Evolutionary conservation across 805 yeast genomes (phyloP), one percentile per base, ranked within the genome.

Genomic region (Gaillardinia entomophila): DNA sequence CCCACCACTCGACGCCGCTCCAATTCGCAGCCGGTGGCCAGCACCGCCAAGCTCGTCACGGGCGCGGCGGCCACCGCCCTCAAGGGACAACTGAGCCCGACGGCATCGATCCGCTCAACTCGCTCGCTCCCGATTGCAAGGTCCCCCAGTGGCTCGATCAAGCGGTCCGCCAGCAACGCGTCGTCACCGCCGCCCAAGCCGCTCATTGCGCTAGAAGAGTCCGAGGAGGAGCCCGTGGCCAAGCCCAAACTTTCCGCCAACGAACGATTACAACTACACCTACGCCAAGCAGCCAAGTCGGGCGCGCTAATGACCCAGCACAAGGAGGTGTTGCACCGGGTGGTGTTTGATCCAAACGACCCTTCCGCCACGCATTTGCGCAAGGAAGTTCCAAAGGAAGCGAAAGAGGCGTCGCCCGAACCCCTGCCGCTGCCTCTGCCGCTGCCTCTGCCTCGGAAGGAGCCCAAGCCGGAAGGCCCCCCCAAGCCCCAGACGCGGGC

Each of bases 261-360:
- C 27, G 68, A 64, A 34, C 48, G 66, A 28, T 51, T 65, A 12
- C 69, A 63, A 33, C 57, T 50, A 28, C 69, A 64, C 39, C 38
- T 66, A 17, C 43, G 59, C 27, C 53, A 62, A 28, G 70, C 66
- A 1, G 53, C 70, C 1, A 59, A 48, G 38, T 34, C 58, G 1
- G 72, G 72, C 0, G 28, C 60, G 0, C 45, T 66, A 14, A 45
- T 58, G 45, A 56, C 68, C 2, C 68, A 63, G 34, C 60, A 60
- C 33, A 57, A 53, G 40, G 66, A 60, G 31, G 35, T 41, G 1
- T 42, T 65, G n/a, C 51, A 57, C 3, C 46, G 60, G 7, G 68
- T 63, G 5, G 58, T 57, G 2, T 65, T 60, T 39, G 70, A 66
- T 39, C 71, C 71, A 0, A 65, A 48, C 35, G 41, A 46, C 27